Base-by-base conservation (phyloP, 228 moss, liverwort and hornwort genomes). In the Sphagnum fallax region DNA sequence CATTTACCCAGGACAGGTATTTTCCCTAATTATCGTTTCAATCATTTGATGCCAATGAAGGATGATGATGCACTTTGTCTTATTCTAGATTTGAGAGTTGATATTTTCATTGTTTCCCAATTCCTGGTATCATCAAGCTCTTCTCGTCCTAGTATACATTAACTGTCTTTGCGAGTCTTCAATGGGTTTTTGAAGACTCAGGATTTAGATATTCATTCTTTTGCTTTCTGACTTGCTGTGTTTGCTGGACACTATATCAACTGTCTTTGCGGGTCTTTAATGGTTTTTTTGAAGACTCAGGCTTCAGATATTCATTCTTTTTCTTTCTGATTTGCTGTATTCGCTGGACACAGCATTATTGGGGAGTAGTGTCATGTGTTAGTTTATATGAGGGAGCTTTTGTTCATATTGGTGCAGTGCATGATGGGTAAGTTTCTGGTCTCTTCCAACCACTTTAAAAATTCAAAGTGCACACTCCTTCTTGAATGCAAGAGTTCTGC, bases 1-100 rank as follows among this genome's bases (percentile, higher is more conserved):
- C 69, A 67, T 98, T 52, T 94, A 92, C 62, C 98, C 94, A 74
- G 94, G 94, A 70, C 98, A 94, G 93, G 93, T 94, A 88, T 61
- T 49, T 60, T 1, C 12, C 32, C 3, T 2, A 32, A 2, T 32
- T 2, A 32, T 32, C 32, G 2, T 32, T 32, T 32, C 32, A 32
- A 32, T 32, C 0, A 32, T 32, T 32, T 32, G 32, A 32, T 67
- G 47, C 5, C 61, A 62, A 4, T 62, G 47, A 16, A 10, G 5
- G 62, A 7, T 16, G 62, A 16, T 16, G n/a, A 16, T 62, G 8
- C 10, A 47, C 47, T 62, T 62, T 62, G 11, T 62, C 47, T 58
- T 14, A 58, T 58, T 9, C 49, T 65, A 51, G 14, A 61, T 14
- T 61, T 6, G 6, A 14, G 16, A 14, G n/a, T 16, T 61, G 60